Evolutionary conservation across 768 basidiomycete genomes (phyloP).

Genomic region (Podaxis sp.): DNA sequence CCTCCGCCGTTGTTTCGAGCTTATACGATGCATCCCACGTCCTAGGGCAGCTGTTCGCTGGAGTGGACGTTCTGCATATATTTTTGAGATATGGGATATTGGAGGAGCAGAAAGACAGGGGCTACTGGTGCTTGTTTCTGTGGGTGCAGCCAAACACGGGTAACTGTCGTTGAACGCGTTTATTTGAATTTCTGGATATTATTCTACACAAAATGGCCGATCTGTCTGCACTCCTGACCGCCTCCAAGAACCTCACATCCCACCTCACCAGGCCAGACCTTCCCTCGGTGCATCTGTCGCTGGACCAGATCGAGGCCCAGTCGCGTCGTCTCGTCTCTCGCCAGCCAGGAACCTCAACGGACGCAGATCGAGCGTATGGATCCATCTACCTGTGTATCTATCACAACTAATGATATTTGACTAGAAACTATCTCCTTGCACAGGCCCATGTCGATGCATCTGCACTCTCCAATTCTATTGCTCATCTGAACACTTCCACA

Average conservation of each 20-base stretch:
- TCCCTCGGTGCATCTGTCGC: constrained; percentile 83
- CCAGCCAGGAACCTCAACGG: constrained; percentile 60
- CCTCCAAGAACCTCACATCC: constrained; percentile 71
- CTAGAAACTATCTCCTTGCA: constrained; percentile 88
- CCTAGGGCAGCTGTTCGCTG: background rate
- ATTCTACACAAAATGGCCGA: constrained; percentile 39
- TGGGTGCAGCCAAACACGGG: constrained; percentile 15
- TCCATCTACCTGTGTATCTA: constrained; percentile 9
- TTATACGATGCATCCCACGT: background rate
- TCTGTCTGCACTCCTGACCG: constrained; percentile 68
- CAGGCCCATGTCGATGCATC: constrained; percentile 93
- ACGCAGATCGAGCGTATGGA: constrained; percentile 73
- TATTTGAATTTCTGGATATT: background rate
- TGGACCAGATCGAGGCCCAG: constrained; percentile 95
- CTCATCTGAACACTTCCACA: constrained; percentile 74
- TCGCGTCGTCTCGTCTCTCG: constrained; percentile 80
- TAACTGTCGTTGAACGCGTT: background rate
- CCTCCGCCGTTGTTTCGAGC: background rate
- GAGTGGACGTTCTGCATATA: background rate
- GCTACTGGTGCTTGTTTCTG: constrained; percentile 3
- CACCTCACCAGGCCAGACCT: constrained; percentile 80
- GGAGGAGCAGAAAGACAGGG: background rate
- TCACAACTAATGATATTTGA: constrained; percentile 6
- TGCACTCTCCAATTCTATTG: constrained; percentile 81
- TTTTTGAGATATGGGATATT: background rate